phyloP scores from a whole-genome alignment of 257 asterid genomes.

The Solanum lignicaule region DNA sequence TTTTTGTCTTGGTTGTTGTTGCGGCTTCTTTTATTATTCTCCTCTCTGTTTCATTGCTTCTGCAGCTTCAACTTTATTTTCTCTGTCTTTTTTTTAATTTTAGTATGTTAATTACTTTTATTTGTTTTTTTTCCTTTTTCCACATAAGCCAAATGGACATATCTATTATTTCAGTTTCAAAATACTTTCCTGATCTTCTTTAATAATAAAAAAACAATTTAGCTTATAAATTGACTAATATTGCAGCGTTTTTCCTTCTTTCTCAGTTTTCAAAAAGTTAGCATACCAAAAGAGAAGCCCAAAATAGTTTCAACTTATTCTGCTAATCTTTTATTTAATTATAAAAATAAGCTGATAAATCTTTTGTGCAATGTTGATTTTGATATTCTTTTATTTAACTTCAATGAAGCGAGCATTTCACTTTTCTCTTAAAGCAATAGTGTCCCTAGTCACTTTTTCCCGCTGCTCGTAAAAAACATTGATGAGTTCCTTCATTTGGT shows the following conservation, averaged over 20 bases:
- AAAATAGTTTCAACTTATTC: neutral
- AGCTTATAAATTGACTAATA: neutral
- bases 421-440: neutral
- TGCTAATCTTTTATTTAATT: neutral
- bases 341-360: neutral
- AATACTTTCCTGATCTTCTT: neutral
- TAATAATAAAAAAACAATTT: neutral
- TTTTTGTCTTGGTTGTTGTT: neutral
- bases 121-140: neutral
- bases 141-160: neutral
- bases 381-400: neutral
- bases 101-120: neutral
- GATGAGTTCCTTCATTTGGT: neutral
- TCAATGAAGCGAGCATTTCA: neutral
- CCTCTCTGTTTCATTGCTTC: neutral
- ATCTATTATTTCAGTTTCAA: neutral
- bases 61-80: neutral
- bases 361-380: neutral
- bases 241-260: neutral
- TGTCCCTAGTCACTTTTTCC: neutral
- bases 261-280: neutral
- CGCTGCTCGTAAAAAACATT: neutral
- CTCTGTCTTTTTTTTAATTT: neutral
- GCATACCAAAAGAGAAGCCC: neutral
- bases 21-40: neutral